Conservation (phyloP, 768 basidiomycete genomes). For the Boletus rubropictus region DNA sequence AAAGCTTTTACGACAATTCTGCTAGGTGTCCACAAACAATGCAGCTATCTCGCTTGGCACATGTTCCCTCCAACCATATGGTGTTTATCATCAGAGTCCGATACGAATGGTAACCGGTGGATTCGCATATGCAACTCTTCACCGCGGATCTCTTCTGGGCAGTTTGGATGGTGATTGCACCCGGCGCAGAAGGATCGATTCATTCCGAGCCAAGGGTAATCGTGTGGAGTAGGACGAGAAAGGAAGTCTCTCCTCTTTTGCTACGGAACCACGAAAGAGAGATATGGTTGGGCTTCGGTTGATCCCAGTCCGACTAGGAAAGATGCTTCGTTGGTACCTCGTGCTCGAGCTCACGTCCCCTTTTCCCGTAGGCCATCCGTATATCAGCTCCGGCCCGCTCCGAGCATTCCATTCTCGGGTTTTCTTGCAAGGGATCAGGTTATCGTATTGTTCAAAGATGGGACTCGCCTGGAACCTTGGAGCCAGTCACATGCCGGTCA, state of each 20-base stretch:
- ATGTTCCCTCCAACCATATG: too few species aligned
- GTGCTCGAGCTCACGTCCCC: too few species aligned
- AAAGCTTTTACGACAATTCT: too few species aligned
- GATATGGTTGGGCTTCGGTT: slow-evolving; percentile 26
- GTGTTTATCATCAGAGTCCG: not conserved
- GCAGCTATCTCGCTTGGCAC: not conserved
- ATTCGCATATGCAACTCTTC: slow-evolving; percentile 5
- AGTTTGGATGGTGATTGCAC: not conserved
- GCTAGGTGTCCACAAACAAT: too few species aligned
- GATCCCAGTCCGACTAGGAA: slow-evolving; percentile 39
- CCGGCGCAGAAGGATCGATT: not conserved
- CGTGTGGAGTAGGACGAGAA: not conserved
- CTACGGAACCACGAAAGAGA: too few species aligned
- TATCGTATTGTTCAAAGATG: too few species aligned
- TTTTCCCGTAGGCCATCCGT: too few species aligned
- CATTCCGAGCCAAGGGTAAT: slow-evolving; percentile 1
- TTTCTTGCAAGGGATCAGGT: too few species aligned
- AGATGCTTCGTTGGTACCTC: slow-evolving; percentile 44
- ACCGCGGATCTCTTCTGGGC: slow-evolving; percentile 7
- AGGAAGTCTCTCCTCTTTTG: not conserved
- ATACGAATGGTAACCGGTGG: not conserved
- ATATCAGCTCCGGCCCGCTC: slow-evolving; percentile 40
- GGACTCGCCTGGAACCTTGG: too few species aligned
- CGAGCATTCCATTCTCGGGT: too few species aligned
- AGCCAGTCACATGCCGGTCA: too few species aligned